Percentiles rank a stretch among this genome's conserved stretches.
Evolutionary conservation across 164 flowering plant species (phyloP).

Genomic region (Nymphaea colorata): DNA sequence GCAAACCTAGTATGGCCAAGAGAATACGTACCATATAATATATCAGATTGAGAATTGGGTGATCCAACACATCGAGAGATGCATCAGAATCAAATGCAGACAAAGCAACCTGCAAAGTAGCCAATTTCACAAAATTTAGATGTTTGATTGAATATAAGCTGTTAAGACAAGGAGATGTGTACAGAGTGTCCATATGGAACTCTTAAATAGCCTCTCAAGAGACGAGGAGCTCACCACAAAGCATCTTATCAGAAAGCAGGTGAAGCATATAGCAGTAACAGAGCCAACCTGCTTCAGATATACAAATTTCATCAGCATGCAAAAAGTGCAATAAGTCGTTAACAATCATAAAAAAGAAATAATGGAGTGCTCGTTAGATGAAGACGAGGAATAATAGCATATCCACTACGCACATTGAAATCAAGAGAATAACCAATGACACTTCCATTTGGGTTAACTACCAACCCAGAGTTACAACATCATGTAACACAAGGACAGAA

Average conservation of each 20-base stretch:
- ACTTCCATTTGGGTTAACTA: no score
- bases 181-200: neutral
- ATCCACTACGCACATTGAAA: no score
- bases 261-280: slow-evolving; percentile 85
- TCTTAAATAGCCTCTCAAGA: neutral
- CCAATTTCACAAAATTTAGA: slow-evolving; percentile 1
- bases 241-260: slow-evolving; percentile 84
- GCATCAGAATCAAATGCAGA: slow-evolving; percentile 82
- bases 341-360: no score
- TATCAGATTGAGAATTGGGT: slow-evolving; percentile 69
- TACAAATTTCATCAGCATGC: neutral
- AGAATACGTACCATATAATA: slow-evolving; percentile 62
- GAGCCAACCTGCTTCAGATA: slow-evolving; percentile 70
- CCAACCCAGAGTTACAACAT: no score
- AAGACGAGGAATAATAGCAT: no score
- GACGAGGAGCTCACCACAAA: slow-evolving; percentile 48
- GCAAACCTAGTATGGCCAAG: neutral
- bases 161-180: neutral
- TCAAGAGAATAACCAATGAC: no score
- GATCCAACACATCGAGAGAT: slow-evolving; percentile 75
- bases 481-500: no score
- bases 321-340: neutral
- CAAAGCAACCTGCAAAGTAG: slow-evolving; percentile 39
- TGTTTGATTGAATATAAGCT: neutral
- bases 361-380: no score